Percentiles rank a stretch among this genome's conserved stretches.
These are phyloP conservation scores for Mallotus japonicus DNA, from an alignment of 441 rosid species.

Conservation along the genomic window DNA sequence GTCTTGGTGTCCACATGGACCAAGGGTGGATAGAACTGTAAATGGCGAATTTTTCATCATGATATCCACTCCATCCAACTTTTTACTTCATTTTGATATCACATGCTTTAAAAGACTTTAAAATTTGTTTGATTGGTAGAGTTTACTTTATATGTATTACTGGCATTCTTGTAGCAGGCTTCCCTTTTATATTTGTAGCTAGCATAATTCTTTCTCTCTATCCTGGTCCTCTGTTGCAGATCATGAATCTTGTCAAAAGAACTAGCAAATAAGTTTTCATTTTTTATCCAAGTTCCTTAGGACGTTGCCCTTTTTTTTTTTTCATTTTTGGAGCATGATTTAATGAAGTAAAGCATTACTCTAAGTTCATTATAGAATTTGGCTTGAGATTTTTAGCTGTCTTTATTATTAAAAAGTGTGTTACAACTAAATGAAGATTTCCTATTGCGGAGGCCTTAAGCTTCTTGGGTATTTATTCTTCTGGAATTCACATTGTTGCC, in stretches of 20 bases:
- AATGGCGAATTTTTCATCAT: background rate
- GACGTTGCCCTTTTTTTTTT: constrained; percentile 1
- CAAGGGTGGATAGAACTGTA: background rate
- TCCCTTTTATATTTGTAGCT: background rate
- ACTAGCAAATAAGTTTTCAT: background rate
- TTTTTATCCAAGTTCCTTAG: background rate
- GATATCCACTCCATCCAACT: background rate
- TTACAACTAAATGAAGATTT: constrained; percentile 9
- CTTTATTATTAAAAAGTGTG: background rate
- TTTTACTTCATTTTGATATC: background rate
- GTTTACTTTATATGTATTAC: background rate
- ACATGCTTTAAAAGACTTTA: background rate
- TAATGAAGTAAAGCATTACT: background rate
- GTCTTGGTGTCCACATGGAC: background rate
- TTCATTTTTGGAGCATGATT: background rate
- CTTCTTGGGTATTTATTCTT: background rate
- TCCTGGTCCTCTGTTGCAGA: background rate
- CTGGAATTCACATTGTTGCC: background rate
- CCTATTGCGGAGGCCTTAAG: background rate
- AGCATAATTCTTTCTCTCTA: background rate
- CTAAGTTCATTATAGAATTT: constrained; percentile 2
- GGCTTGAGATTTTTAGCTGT: background rate
- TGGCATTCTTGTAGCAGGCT: constrained; percentile 1
- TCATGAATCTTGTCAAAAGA: constrained; percentile 9
- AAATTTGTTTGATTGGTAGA: background rate